A percentile compares a stretch with the other conserved stretches of the same genome.
Evolutionary conservation across 169 alveolate species (phyloP).

Genomic region (Cystoisospora suis): DNA sequence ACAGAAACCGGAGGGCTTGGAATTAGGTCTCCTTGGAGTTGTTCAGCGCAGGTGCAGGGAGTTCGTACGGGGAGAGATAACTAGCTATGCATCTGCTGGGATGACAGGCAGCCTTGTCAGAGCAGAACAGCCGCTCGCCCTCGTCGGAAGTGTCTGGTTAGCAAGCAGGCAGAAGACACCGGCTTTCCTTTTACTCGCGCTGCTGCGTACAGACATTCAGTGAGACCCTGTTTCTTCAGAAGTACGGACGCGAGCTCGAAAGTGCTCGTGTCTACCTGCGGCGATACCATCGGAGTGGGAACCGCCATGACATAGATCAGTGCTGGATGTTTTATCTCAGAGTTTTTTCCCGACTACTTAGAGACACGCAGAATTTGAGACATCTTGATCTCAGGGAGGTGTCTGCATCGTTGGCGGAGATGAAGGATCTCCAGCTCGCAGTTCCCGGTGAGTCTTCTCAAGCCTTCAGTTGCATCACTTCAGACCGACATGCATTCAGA

Average conservation of each 20-base stretch:
- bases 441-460: slow-evolving; percentile 79
- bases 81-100: no score
- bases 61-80: no score
- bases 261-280: slow-evolving; percentile 83
- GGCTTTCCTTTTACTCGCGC: no score
- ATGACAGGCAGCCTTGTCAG: no score
- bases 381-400: slow-evolving; percentile 81
- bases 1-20: no score
- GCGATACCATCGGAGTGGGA: slow-evolving; percentile 72
- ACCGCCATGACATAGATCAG: slow-evolving; percentile 75
- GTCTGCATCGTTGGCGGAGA: slow-evolving; percentile 81
- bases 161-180: no score
- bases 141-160: no score
- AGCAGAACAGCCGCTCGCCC: no score
- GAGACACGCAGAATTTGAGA: slow-evolving; percentile 71
- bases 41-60: no score
- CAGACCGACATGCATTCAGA: no score
- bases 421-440: slow-evolving; percentile 80
- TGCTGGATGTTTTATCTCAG: slow-evolving; percentile 48
- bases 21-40: no score
- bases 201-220: slow-evolving; percentile 52
- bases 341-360: neutral
- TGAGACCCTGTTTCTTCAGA: slow-evolving; percentile 81
- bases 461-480: no score
- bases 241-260: slow-evolving; percentile 77